phyloP scores from a whole-genome alignment of 768 basidiomycete genomes.

The Clathrus columnatus region DNA sequence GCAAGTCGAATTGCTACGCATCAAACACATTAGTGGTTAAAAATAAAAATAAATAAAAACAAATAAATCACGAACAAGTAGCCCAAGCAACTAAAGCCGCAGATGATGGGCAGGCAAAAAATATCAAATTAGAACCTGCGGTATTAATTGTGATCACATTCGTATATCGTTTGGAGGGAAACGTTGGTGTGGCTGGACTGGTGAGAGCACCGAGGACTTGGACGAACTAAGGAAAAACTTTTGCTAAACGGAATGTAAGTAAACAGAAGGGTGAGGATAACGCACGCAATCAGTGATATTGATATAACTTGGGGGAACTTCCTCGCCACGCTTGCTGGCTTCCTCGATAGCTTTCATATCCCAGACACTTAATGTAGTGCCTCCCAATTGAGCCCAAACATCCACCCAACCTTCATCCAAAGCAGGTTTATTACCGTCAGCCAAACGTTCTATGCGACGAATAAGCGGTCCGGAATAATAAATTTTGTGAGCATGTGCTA shows the following conservation, averaged over 20 bases:
- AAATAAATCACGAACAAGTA: constrained; percentile 25
- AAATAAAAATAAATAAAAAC: background rate
- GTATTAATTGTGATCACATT: constrained; percentile 91
- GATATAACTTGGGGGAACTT: constrained; percentile 81
- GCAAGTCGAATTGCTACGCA: constrained; percentile 65
- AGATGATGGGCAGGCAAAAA: constrained; percentile 79
- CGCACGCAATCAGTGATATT: constrained; percentile 84
- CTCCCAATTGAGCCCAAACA: constrained; percentile 85
- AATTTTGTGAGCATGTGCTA: constrained; percentile 74
- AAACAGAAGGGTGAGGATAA: constrained; percentile 16
- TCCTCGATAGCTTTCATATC: constrained; percentile 84
- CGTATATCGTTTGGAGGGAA: constrained; percentile 48
- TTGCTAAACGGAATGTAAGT: too few species aligned
- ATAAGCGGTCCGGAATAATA: constrained; percentile 83
- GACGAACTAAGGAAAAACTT: constrained; percentile 45
- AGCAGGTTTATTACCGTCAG: constrained; percentile 59
- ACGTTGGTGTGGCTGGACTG: constrained; percentile 40
- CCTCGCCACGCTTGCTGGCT: constrained; percentile 67
- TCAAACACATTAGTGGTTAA: background rate
- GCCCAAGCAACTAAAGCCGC: constrained; percentile 79
- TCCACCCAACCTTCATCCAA: constrained; percentile 78
- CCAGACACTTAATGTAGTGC: constrained; percentile 86
- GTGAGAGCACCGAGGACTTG: constrained; percentile 72
- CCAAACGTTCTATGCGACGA: constrained; percentile 64
- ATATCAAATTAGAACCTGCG: constrained; percentile 80